Evolutionary conservation across 345 rosid genomes (phyloP), one percentile per base, ranked within the genome.

Genomic region (Citrus hindsii): DNA sequence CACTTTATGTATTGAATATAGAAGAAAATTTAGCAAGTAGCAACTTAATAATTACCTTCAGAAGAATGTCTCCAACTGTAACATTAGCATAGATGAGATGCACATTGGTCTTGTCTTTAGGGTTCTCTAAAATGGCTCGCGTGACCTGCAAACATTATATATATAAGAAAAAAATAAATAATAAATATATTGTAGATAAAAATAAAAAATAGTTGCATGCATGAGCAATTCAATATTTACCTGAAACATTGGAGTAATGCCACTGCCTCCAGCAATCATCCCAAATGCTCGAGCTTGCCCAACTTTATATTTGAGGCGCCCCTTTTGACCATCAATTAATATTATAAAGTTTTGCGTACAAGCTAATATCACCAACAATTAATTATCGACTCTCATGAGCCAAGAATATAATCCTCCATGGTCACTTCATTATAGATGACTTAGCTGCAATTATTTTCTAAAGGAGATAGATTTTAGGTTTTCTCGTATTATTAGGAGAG

Each of bases 181-280:
- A 59, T 22, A 59, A 22, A 59, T 22, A 24, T 59, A 24, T 22
- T 25, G 4, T 59, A 22, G 9, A 21, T 22, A 21, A 60, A 60
- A 60, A 24, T 24, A 60, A 60, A 61, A 61, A 5, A 61, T 12
- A 61, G 51, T 12, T 46, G 14, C 18, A 46, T 46, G 51, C 51
- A 46, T 13, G 18, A 13, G 1, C 51, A 46, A 24, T 22, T 76
- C 55, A 0, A 30, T 37, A 4, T 13, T 16, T 81, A 69, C 91
- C 86, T 88, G 92, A 72, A 88, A 87, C 88, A 87, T 88, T 24
- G 90, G 92, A 69, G 92, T 87, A 59, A 88, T 88, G 60, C 92
- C 92, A 10, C 82, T 48, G 53, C 92, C 92, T 37, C 90, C 90
- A 7, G 90, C 90, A 73, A 88, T 60, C 92, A 88, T 88, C 74